Base-by-base conservation (phyloP, 768 basidiomycete genomes). In the Chalciporus sphaerocephalus region DNA sequence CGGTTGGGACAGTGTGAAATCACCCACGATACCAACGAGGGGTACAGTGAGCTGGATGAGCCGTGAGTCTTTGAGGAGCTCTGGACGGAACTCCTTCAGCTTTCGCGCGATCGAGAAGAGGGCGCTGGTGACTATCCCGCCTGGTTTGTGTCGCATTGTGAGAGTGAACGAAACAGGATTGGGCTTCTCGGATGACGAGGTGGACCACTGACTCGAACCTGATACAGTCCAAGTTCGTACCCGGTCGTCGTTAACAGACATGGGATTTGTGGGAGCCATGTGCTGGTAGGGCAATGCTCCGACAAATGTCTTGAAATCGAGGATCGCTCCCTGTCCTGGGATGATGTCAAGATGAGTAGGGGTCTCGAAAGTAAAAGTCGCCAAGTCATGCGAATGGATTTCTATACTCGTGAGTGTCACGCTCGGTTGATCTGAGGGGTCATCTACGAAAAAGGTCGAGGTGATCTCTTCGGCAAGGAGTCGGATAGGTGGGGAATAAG, bases 211-310 rank as follows among this genome's bases (percentile, higher is more conserved):
- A 44, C 42, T 64, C 28, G 54, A 54, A 9, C 51, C 25, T 1
- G 81, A 81, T 16, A 83, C 66, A 0, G 81, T 83, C 81, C 81
- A 85, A 1, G 81, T 83, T 18, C 81, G 76, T 34, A 84, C 71
- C 36, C 80, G 72, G 54, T 84, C 80, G 55, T 83, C 81, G 55
- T 83, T 83, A 27, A 81, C 67, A n/a, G 68, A 65, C 13, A 61
- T 69, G 0, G 79, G 79, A 23, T 72, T 67, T n/a, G 52, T 40
- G 6, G 70, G 65, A 1, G 76, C 70, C 78, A 82, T 80, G 54
- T 83, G 81, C 32, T 67, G 69, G 57, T 83, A 83, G 15, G 61
- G 53, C 5, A 64, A 55, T 12, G 66, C 47, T 4, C 81, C 79
- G 7, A 83, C 59, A 30, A 84, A 65, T 8, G 71, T 59, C 1